Conservation (phyloP, 1,139 yeast species). For the Entelexis sorbosivorans region DNA sequence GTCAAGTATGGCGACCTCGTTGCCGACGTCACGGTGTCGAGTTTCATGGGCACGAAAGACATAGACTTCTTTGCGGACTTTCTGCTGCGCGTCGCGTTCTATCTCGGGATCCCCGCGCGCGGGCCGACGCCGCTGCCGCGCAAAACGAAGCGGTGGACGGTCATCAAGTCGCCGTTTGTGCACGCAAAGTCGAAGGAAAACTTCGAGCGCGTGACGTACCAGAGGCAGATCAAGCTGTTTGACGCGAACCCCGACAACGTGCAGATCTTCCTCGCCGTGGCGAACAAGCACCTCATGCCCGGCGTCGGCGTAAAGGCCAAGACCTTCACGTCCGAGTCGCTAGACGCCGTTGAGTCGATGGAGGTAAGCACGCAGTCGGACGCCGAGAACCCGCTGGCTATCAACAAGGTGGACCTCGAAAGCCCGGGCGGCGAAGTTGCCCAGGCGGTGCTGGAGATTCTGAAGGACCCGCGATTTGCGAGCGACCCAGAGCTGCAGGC, state of each 20-base stretch:
- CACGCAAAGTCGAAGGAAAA: slow-evolving; percentile 93
- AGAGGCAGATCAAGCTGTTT: slow-evolving; percentile 60
- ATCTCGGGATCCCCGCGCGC: slow-evolving; percentile 70
- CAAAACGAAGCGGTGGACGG: slow-evolving; percentile 84
- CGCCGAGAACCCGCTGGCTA: slow-evolving; percentile 22
- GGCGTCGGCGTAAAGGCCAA: slow-evolving; percentile 78
- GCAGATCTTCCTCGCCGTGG: slow-evolving; percentile 69
- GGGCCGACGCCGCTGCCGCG: slow-evolving; percentile 59
- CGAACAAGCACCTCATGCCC: slow-evolving; percentile 64
- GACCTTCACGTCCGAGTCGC: slow-evolving; percentile 50
- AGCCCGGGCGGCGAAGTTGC: slow-evolving; percentile 50
- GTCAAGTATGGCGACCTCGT: slow-evolving; percentile 61
- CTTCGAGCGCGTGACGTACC: slow-evolving; percentile 77
- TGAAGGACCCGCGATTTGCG: slow-evolving; percentile 51
- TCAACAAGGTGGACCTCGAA: slow-evolving; percentile 24
- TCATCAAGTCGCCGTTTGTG: slow-evolving; percentile 84
- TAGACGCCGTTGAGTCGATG: slow-evolving; percentile 31
- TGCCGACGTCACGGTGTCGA: slow-evolving; percentile 52
- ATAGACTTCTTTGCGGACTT: slow-evolving; percentile 73
- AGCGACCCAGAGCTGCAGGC: slow-evolving; percentile 6
- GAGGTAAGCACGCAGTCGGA: slow-evolving; percentile 26
- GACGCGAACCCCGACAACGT: slow-evolving; percentile 81
- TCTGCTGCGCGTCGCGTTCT: slow-evolving; percentile 80
- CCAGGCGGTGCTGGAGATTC: slow-evolving; percentile 58
- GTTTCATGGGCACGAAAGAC: slow-evolving; percentile 54